A percentile compares a stretch with the other conserved stretches of the same genome.
These are phyloP conservation scores for Lithospermum erythrorhizon DNA, from an alignment of 257 asterid species.

Conservation along the genomic window DNA sequence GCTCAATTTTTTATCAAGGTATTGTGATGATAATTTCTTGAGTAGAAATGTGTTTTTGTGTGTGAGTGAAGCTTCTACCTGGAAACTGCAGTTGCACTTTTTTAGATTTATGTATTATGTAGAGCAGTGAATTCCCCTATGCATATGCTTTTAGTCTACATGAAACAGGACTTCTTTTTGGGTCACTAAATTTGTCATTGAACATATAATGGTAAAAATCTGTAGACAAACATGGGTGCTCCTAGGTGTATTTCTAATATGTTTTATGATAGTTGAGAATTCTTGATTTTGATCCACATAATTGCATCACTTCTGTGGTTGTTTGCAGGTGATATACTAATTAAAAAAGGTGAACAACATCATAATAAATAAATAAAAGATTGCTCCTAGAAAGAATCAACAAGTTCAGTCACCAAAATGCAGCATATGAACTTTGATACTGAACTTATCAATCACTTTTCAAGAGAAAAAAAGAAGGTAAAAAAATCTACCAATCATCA, in stretches of 20 bases:
- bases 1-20: too few species aligned
- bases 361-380: constrained; percentile 16
- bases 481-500: constrained; percentile 15
- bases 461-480: constrained; percentile 20
- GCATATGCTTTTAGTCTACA: background rate
- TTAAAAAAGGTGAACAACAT: constrained; percentile 17
- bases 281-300: constrained; percentile 6
- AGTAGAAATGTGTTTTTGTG: too few species aligned
- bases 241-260: background rate
- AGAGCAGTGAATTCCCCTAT: too few species aligned
- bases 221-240: background rate
- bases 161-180: background rate
- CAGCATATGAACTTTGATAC: constrained; percentile 16
- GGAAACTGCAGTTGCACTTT: background rate
- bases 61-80: too few species aligned
- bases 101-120: background rate
- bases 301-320: constrained; percentile 21
- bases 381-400: constrained; percentile 15
- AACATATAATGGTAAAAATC: background rate
- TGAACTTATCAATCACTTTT: constrained; percentile 17
- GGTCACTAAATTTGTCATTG: background rate
- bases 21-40: background rate
- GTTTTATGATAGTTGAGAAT: too few species aligned
- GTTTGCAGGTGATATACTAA: constrained; percentile 9
- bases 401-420: constrained; percentile 14